Evolutionary conservation across 495 filamentous ascomycete genomes (phyloP).

Genomic region (Evernia prunastri): DNA sequence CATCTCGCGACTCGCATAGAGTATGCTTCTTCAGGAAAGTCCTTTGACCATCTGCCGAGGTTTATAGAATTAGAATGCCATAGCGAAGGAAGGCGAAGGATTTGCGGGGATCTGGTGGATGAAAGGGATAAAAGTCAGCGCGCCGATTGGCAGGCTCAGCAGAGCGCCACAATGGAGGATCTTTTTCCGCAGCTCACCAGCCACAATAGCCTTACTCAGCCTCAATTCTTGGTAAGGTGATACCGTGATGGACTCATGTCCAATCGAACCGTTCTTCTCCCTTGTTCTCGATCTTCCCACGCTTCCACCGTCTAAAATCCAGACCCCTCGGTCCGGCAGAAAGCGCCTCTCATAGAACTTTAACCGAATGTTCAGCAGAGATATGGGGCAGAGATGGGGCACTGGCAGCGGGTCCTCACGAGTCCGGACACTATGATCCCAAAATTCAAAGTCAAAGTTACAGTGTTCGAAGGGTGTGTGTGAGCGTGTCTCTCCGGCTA

Average conservation of each 20-base stretch:
- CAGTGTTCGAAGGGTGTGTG: neutral
- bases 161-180: neutral
- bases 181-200: neutral
- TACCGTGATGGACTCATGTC: neutral
- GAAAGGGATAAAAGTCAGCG: no score
- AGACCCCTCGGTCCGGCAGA: no score
- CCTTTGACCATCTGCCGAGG: neutral
- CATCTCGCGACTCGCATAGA: no score
- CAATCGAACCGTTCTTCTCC: neutral
- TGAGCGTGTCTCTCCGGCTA: constrained; percentile 11
- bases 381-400: neutral
- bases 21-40: neutral
- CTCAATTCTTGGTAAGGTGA: neutral
- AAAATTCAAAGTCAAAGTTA: neutral
- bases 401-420: neutral
- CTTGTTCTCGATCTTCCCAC: no score
- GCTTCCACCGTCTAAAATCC: no score
- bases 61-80: neutral
- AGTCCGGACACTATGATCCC: neutral
- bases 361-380: neutral
- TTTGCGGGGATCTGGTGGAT: neutral
- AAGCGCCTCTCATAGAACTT: neutral
- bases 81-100: neutral
- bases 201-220: neutral
- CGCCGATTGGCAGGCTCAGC: neutral